These are phyloP conservation scores for Coemansia reversa DNA, from an alignment of 192 early-diverging fungal species.

Conservation along the genomic window DNA sequence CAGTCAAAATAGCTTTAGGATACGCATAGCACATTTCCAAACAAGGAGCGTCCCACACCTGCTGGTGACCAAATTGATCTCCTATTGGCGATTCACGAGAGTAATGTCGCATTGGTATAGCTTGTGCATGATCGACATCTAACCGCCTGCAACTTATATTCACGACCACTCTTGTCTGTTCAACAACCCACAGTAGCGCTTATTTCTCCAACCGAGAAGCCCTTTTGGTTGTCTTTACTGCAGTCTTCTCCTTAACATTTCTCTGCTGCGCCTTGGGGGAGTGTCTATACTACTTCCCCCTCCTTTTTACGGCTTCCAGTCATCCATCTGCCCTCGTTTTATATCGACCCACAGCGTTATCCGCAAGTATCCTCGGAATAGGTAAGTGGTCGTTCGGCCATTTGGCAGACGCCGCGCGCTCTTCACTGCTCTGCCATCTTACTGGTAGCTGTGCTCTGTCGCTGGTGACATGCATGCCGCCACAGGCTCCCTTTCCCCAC, in stretches of 20 bases:
- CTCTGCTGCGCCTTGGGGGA: background rate
- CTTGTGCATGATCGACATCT: slow-evolving; percentile 22
- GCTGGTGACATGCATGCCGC: background rate
- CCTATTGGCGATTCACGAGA: slow-evolving; percentile 14
- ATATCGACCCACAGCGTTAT: background rate
- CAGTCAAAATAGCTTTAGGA: background rate
- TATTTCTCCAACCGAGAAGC: background rate
- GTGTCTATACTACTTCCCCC: background rate
- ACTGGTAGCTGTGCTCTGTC: background rate
- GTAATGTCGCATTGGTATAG: background rate
- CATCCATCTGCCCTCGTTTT: background rate
- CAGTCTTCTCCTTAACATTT: background rate
- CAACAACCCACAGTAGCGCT: background rate
- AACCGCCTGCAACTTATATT: slow-evolving; percentile 4
- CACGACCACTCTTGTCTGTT: slow-evolving; percentile 4
- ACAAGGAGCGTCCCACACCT: background rate
- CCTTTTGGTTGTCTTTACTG: background rate
- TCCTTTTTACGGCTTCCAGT: background rate
- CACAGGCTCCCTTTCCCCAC: background rate
- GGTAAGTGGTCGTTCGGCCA: background rate
- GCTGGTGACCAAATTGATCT: slow-evolving; percentile 8
- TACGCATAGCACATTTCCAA: background rate
- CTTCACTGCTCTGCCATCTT: background rate
- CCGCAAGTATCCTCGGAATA: background rate
- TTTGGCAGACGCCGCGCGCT: background rate